Evolutionary conservation across 2,329 filamentous ascomycete genomes (phyloP), one percentile per base, ranked within the genome.

Genomic region (Septoria linicola): DNA sequence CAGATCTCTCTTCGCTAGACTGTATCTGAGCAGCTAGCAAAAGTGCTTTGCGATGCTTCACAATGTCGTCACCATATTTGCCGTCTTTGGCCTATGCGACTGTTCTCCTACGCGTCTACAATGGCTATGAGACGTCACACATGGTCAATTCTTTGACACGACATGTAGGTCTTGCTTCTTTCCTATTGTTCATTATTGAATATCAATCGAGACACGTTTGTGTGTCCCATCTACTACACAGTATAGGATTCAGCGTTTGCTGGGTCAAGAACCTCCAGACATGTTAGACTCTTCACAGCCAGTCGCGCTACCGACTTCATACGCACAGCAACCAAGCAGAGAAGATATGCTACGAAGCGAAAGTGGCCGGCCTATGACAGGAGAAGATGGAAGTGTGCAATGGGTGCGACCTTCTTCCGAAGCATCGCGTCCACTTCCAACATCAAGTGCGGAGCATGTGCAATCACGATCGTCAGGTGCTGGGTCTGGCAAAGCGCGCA

Each of bases 1-100:
- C 48, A 17, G 17, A n/a, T 20, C 11, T 11, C 10, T 20, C 23
- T 19, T n/a, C 41, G 27, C 45, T 49, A 41, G 35, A 23, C 23
- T 27, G 23, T 10, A 27, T 37, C 17, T n/a, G 36, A 19, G 16
- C 16, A 17, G 17, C 36, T 21, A 19, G 16, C 36, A 13, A 39
- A 39, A 17, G 36, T 39, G 36, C 36, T 39, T 27, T 21, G 17
- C 16, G 21, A 37, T 50, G 40, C 30, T 40, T 19, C 20, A 39
- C 21, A 30, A 51, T 51, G 49, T 45, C 49, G 49, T 51, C 49
- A 51, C 49, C 23, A 40, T n/a, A 23, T 45, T 23, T 16, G 25
- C 35, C 14, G 11, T 39, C 23, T 27, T 5, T 10, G 23, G 23
- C n/a, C n/a, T n/a, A n/a, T n/a, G 10, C 23, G 23, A 27, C 23